Base-by-base conservation (phyloP, 2,329 filamentous ascomycete genomes). In the Trichoderma sp. region DNA sequence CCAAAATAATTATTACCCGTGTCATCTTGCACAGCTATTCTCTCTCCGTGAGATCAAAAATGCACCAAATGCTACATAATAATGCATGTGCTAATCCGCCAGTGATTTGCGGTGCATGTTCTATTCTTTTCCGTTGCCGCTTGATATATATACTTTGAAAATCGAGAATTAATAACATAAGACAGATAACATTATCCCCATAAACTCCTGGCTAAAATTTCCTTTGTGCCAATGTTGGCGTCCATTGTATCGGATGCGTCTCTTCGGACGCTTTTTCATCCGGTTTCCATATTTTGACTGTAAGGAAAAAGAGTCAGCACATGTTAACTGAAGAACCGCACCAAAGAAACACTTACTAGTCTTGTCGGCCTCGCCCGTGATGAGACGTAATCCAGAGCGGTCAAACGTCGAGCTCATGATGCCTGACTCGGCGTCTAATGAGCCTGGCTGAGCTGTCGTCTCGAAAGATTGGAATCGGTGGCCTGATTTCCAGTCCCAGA, bases 401-500 rank as follows among this genome's bases (percentile, higher is more conserved):
- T 99, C 96, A 77, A 97, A 99, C 0, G 91, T 97, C 16, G 92
- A 94, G 77, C 92, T 93, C 91, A 99, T 97, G 74, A 99, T 89
- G 65, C 96, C 96, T 6, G 93, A 91, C 81, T 99, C 96, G 6
- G 96, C 96, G 75, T 98, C 94, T 29, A 99, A 83, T 21, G 92
- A 96, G 61, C 96, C 96, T 0, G 96, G 96, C 79, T 99, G 96
- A 0, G 96, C 96, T 8, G 93, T 93, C 4, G 93, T 97, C 74
- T 99, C 94, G 14, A 95, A 86, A 10, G 89, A 88, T 81, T 99
- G 96, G 83, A 96, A 99, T 59, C 92, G 87, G 78, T 99, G 89
- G 0, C 96, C 96, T 0, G 94, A 92, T 82, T 98, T 98, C 96
- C 96, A 99, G 79, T 99, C 96, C 92, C 94, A 99, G 84, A 99